Conservation (phyloP, 208 protist genomes). For the Strigomonas oncopelti region DNA sequence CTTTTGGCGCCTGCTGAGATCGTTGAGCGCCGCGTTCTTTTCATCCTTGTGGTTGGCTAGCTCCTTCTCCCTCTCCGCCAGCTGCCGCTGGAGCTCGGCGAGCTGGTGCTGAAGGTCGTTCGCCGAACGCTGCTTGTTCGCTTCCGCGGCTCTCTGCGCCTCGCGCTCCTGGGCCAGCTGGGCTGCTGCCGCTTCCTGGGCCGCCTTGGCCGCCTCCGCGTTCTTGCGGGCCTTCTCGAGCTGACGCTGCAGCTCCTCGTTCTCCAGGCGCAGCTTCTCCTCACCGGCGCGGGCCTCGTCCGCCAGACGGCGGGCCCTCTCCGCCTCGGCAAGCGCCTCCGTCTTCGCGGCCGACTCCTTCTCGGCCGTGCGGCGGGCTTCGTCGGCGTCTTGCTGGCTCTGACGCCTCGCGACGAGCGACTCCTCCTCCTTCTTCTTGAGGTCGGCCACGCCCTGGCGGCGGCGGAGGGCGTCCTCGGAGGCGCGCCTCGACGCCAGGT, state of each 20-base stretch:
- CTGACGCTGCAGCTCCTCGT: slow-evolving; percentile 26
- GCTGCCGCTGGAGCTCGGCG: slow-evolving; percentile 15
- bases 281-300: slow-evolving; percentile 27
- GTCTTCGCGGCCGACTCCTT: slow-evolving; percentile 23
- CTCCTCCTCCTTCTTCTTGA: slow-evolving; percentile 31
- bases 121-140: slow-evolving; percentile 2
- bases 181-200: slow-evolving; percentile 25
- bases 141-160: slow-evolving; percentile 8
- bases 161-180: slow-evolving; percentile 26
- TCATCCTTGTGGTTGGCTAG: slow-evolving; percentile 1
- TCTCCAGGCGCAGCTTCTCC: slow-evolving; percentile 23
- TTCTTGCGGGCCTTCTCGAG: slow-evolving; percentile 33
- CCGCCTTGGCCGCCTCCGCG: slow-evolving; percentile 24
- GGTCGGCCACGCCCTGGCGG: slow-evolving; percentile 20
- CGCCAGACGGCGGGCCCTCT: slow-evolving; percentile 13
- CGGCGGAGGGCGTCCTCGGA: slow-evolving; percentile 36
- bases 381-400: slow-evolving; percentile 20
- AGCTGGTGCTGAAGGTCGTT: slow-evolving; percentile 25
- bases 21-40: no score
- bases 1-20: not conserved
- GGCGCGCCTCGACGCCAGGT: slow-evolving; percentile 31
- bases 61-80: slow-evolving; percentile 1
- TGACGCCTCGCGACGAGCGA: slow-evolving; percentile 19
- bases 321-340: slow-evolving; percentile 19
- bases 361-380: slow-evolving; percentile 17